Conservation (phyloP, 2,329 filamentous ascomycete genomes). For the Fusarium stilboides region DNA sequence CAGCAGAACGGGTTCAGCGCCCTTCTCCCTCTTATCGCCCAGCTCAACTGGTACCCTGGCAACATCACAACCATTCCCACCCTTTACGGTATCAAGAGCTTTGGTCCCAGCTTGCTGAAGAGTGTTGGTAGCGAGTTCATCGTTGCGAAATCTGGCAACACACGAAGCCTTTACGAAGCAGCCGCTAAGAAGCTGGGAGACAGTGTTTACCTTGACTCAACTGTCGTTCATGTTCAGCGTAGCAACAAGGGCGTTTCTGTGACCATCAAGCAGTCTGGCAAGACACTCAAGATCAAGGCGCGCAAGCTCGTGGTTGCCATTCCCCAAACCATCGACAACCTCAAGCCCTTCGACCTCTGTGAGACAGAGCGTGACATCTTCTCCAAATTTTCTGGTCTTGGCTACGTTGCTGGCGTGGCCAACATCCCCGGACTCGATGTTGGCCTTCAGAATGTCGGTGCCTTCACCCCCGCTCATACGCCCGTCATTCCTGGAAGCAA, state of each 20-base stretch:
- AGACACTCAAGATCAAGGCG: constrained; percentile 10
- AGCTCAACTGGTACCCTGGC: constrained; percentile 42
- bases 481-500: constrained; percentile 25
- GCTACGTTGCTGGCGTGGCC: constrained; percentile 33
- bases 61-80: constrained; percentile 33
- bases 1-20: constrained; percentile 33
- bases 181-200: constrained; percentile 11
- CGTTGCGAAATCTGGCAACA: constrained; percentile 26
- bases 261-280: constrained; percentile 2
- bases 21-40: constrained; percentile 22
- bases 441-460: constrained; percentile 32
- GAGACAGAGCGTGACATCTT: constrained; percentile 20
- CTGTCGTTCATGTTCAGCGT: constrained; percentile 13
- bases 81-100: constrained; percentile 41
- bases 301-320: constrained; percentile 41
- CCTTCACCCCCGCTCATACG: constrained; percentile 17
- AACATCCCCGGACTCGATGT: constrained; percentile 24
- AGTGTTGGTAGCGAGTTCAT: constrained; percentile 22
- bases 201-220: constrained; percentile 24
- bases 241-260: constrained; percentile 11
- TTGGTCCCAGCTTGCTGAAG: constrained; percentile 32
- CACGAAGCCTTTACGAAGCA: constrained; percentile 29
- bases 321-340: constrained; percentile 34
- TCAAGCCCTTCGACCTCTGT: constrained; percentile 17
- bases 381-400: constrained; percentile 27